These are phyloP conservation scores for Phytopythium delawarense DNA, from an alignment of 352 stramenopile species.

Conservation along the genomic window DNA sequence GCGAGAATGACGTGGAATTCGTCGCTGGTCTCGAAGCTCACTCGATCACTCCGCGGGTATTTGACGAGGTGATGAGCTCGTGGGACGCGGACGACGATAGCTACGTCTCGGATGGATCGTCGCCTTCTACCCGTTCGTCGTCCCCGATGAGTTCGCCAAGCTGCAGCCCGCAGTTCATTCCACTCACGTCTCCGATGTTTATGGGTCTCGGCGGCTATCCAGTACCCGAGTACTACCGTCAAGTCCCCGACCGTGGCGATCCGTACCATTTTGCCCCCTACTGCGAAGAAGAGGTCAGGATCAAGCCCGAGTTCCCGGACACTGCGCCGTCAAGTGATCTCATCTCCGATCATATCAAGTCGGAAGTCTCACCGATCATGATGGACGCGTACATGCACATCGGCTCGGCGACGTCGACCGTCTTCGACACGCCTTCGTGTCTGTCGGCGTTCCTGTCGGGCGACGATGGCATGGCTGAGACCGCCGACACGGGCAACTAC, in stretches of 20 bases:
- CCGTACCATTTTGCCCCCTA: not conserved
- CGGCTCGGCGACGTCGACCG: not conserved
- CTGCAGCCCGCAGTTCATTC: not conserved
- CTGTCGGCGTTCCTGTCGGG: constrained; percentile 3
- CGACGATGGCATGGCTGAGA: not conserved
- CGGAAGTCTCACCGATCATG: constrained; percentile 1
- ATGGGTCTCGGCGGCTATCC: not conserved
- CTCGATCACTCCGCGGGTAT: constrained; percentile 2
- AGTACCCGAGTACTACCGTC: not conserved
- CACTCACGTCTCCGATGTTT: not conserved
- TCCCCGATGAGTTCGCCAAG: not conserved
- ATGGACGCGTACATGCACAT: constrained; percentile 1
- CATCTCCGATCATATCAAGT: not conserved
- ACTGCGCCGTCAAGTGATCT: constrained; percentile 3
- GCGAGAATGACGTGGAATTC: constrained; percentile 2
- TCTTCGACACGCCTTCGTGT: not conserved
- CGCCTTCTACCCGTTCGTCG: not conserved
- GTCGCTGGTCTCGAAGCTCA: not conserved
- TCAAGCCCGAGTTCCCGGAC: not conserved
- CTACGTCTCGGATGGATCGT: constrained; percentile 1
- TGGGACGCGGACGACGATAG: not conserved
- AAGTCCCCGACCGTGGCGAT: not conserved
- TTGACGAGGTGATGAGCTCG: constrained; percentile 6
- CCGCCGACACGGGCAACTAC: not conserved
- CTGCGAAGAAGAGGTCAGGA: not conserved